These are phyloP conservation scores for Daldinia bambusicola DNA, from an alignment of 495 filamentous ascomycete species.

Conservation along the genomic window DNA sequence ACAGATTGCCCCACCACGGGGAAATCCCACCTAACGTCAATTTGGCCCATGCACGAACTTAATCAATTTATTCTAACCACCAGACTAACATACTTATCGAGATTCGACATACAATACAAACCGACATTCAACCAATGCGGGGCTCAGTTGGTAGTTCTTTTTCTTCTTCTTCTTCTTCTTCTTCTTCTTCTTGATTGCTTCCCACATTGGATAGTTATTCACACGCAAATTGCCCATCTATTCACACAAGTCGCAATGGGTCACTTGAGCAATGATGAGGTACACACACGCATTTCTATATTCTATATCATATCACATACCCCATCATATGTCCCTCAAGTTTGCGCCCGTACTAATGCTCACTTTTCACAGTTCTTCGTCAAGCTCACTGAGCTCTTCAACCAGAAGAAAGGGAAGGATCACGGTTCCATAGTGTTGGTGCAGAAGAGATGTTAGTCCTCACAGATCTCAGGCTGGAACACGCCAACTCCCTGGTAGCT, in stretches of 20 bases:
- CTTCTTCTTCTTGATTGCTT: too few species aligned
- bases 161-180: too few species aligned
- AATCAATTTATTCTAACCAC: conserved; percentile 14
- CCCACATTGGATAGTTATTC: not conserved
- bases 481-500: conserved; percentile 23
- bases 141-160: not conserved
- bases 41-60: conserved; percentile 10
- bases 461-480: conserved; percentile 21
- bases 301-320: too few species aligned
- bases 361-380: conserved; percentile 78
- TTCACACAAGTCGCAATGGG: conserved; percentile 37
- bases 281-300: conserved; percentile 46
- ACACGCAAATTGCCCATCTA: not conserved
- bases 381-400: conserved; percentile 78
- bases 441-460: conserved; percentile 77
- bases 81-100: not conserved
- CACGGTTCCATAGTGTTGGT: conserved; percentile 84
- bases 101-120: not conserved
- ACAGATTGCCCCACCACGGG: conserved; percentile 4
- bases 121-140: conserved; percentile 20
- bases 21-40: conserved; percentile 2
- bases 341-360: conserved; percentile 39
- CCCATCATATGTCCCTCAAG: not conserved
- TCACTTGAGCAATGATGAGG: conserved; percentile 80
- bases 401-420: conserved; percentile 69